Base-by-base conservation (phyloP, 495 filamentous ascomycete species). In the Xylaria cubensis region DNA sequence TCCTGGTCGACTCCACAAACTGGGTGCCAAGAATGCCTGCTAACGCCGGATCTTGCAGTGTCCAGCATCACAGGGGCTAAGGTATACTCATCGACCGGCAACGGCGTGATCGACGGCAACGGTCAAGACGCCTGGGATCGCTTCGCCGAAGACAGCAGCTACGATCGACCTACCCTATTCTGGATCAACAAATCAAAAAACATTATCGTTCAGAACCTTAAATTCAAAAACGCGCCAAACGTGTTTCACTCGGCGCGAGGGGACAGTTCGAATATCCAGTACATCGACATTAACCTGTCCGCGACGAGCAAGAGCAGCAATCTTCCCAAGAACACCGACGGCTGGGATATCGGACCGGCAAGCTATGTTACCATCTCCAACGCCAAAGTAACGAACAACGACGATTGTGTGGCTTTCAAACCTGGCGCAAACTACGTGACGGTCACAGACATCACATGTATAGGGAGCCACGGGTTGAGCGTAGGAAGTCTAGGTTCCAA, bases 341-440 rank as follows among this genome's bases (percentile, higher is more conserved):
- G 81, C 26, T 86, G 84, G 62, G 83, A 85, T 44, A 82, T 86
- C 61, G 83, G 82, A 36, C 75, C 71, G n/a, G 82, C 81, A 41
- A 81, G 83, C 5, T 79, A 80, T 63, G 82, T 85, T 0, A 79
- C 77, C 21, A 75, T 86, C 58, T 73, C 71, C 21, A 73, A 77
- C 55, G 76, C 80, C 15, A 74, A 74, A 1, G 79, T 86, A n/a
- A 76, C 70, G 26, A 86, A 86, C 67, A 77, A 85, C 59, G 84
- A 86, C 51, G 71, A 73, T 78, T 86, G 84, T 48, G 79, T 86
- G 13, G 84, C 84, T 0, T 83, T 86, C 63, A 85, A 85, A 53
- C 80, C 83, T 0, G 82, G 82, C 15, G 76, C 80, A 3, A 78
- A 83, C 62, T 79, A 80, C 46, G 76, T 84, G 15, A 83, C 79